Conservation (phyloP, 1,284 basidiomycete species). For the Bjerkandera adusta region DNA sequence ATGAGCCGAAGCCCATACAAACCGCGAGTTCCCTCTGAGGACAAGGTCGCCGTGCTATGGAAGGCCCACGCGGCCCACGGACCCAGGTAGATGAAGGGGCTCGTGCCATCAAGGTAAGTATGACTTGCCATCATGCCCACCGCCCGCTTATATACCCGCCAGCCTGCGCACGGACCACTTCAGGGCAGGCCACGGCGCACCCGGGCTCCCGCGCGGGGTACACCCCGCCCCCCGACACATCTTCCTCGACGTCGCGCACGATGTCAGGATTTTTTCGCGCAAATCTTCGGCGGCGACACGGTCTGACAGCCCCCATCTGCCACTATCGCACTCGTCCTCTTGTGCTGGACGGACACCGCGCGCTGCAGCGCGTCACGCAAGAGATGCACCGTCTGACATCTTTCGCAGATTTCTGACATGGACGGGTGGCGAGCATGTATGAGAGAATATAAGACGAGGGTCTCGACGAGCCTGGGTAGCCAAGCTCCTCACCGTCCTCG, state of each 20-base stretch:
- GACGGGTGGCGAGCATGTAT: background rate
- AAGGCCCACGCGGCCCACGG: slow-evolving; percentile 43
- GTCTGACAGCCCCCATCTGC: background rate
- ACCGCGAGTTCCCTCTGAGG: slow-evolving; percentile 43
- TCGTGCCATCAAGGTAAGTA: slow-evolving; percentile 41
- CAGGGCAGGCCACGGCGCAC: slow-evolving; percentile 21
- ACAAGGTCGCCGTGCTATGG: slow-evolving; percentile 75
- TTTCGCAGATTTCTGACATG: slow-evolving; percentile 2
- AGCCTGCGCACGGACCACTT: slow-evolving; percentile 31
- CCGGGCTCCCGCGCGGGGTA: slow-evolving; percentile 10
- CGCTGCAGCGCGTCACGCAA: background rate
- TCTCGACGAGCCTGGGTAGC: background rate
- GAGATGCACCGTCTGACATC: background rate
- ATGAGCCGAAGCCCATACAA: slow-evolving; percentile 68
- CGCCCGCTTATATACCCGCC: slow-evolving; percentile 20
- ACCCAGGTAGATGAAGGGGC: slow-evolving; percentile 39
- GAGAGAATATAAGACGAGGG: slow-evolving; percentile 5
- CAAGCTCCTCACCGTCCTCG: background rate
- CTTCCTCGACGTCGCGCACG: background rate
- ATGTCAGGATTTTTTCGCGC: background rate
- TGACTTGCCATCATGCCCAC: slow-evolving; percentile 25
- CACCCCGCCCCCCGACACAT: background rate
- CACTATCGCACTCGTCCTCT: background rate
- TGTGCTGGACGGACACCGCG: too few species aligned
- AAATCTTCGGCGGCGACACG: background rate